These are phyloP conservation scores for Gremmenia infestans DNA, from an alignment of 2,329 filamentous ascomycete genomes.

Conservation along the genomic window DNA sequence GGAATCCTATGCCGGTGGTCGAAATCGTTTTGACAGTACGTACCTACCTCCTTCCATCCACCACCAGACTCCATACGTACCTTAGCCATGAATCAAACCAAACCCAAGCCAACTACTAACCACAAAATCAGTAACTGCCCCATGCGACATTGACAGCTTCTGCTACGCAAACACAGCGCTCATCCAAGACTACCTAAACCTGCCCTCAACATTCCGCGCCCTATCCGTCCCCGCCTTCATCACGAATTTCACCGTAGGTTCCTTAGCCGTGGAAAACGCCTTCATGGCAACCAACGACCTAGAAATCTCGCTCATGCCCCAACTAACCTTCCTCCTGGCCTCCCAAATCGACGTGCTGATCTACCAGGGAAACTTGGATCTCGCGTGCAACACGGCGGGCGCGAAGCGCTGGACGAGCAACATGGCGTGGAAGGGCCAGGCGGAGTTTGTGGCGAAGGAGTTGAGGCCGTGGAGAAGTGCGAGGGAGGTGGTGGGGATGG, in stretches of 20 bases:
- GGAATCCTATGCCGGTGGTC: constrained; percentile 35
- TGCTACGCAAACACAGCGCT: constrained; percentile 32
- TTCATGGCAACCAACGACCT: constrained; percentile 51
- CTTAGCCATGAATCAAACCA: no score
- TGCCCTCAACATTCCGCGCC: constrained; percentile 38
- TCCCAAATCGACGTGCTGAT: constrained; percentile 62
- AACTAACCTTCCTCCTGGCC: constrained; percentile 55
- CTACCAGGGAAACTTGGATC: constrained; percentile 61
- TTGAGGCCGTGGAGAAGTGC: constrained; percentile 19
- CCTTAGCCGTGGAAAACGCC: constrained; percentile 39
- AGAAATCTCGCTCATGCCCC: constrained; percentile 52
- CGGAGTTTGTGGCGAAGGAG: constrained; percentile 35
- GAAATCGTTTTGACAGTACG: constrained; percentile 40
- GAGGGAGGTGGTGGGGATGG: constrained; percentile 9
- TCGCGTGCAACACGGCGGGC: constrained; percentile 46
- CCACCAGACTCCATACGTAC: not conserved
- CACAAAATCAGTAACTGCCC: constrained; percentile 29
- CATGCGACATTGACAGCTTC: constrained; percentile 34
- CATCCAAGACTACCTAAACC: constrained; percentile 20
- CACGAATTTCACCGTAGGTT: constrained; percentile 46
- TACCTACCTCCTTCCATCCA: constrained; percentile 6
- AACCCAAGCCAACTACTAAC: not conserved
- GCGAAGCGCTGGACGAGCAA: constrained; percentile 34
- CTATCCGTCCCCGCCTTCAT: constrained; percentile 50
- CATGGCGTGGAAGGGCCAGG: constrained; percentile 41